These are phyloP conservation scores for Aspergillus costaricaensis DNA, from an alignment of 2,329 filamentous ascomycete genomes.

Conservation along the genomic window DNA sequence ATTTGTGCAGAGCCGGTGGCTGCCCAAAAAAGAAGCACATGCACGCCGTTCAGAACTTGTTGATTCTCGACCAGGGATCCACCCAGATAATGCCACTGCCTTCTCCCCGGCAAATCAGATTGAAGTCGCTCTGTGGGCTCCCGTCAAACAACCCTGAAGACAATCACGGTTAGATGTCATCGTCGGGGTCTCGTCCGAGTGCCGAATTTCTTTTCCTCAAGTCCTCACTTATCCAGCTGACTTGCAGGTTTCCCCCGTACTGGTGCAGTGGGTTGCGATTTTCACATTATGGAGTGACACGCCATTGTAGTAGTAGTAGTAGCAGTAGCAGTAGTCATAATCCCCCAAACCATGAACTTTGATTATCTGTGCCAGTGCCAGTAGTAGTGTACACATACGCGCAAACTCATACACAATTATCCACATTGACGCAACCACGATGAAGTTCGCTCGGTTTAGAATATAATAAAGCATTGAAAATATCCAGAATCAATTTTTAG, in stretches of 20 bases:
- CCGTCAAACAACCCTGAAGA: constrained; percentile 16
- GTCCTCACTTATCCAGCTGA: background rate
- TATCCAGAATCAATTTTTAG: background rate
- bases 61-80: constrained; percentile 23
- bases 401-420: constrained; percentile 20
- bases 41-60: constrained; percentile 17
- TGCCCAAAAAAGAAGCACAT: constrained; percentile 27
- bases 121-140: constrained; percentile 14
- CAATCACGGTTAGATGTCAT: constrained; percentile 20
- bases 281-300: background rate
- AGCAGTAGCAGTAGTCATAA: constrained; percentile 1
- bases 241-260: constrained; percentile 7
- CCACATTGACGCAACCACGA: constrained; percentile 21
- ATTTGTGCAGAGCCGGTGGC: constrained; percentile 26
- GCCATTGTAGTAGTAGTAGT: constrained; percentile 18
- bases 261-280: constrained; percentile 1
- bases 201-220: background rate
- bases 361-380: constrained; percentile 2
- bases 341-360: background rate
- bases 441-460: constrained; percentile 13
- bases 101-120: constrained; percentile 21
- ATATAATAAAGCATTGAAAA: constrained; percentile 16
- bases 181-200: constrained; percentile 9
- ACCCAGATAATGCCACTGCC: constrained; percentile 22
- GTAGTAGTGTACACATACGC: constrained; percentile 16